Evolutionary conservation across 1,139 yeast genomes (phyloP).

Genomic region (Protomyces inouyei): DNA sequence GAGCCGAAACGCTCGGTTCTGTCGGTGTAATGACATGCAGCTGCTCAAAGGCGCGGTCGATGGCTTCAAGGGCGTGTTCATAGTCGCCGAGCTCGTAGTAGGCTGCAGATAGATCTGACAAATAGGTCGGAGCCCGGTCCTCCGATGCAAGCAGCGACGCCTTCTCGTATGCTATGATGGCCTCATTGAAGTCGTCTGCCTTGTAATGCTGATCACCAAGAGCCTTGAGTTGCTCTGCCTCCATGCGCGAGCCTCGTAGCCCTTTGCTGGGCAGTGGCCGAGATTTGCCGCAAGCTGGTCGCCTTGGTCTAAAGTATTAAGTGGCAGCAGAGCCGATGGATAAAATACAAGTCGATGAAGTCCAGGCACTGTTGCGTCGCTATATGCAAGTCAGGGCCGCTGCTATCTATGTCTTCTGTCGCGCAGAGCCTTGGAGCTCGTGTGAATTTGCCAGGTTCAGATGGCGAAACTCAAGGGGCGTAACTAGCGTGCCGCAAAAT

Average conservation of each 20-base stretch:
- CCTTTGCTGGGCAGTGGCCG: no score
- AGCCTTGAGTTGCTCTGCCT: background rate
- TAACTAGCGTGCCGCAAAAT: no score
- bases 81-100: constrained; percentile 24
- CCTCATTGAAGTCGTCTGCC: constrained; percentile 11
- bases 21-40: background rate
- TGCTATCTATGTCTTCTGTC: no score
- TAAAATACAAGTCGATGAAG: no score
- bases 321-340: no score
- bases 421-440: no score
- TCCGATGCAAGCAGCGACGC: constrained; percentile 14
- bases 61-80: constrained; percentile 18
- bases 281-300: no score
- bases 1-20: constrained; percentile 1
- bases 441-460: no score
- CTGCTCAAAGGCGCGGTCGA: constrained; percentile 22
- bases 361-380: no score
- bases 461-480: no score
- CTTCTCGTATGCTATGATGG: constrained; percentile 10
- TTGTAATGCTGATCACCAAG: constrained; percentile 25
- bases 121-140: constrained; percentile 4
- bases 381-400: no score
- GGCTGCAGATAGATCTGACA: constrained; percentile 20
- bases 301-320: no score
- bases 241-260: background rate